Evolutionary conservation across 2,329 filamentous ascomycete species (phyloP).

Genomic region (Decorospora gaudefroyi): DNA sequence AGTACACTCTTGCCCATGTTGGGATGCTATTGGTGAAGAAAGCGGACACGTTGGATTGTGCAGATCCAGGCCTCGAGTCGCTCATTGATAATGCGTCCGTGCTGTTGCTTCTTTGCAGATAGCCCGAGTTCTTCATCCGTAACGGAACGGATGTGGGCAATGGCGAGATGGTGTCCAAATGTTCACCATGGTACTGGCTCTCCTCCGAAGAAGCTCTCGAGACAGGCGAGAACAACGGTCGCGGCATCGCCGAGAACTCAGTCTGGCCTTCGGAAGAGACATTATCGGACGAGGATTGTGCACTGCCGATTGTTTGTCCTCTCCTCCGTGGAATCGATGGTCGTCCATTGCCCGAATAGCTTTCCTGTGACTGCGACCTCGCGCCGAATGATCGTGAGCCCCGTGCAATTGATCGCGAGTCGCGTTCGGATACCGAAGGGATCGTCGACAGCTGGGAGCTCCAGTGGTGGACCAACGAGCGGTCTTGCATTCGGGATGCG

Average conservation of each 20-base stretch:
- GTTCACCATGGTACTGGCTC: slow-evolving; percentile 43
- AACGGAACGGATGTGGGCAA: slow-evolving; percentile 46
- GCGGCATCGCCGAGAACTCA: slow-evolving; percentile 42
- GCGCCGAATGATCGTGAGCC: slow-evolving; percentile 40
- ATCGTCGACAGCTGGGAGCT: slow-evolving; percentile 50
- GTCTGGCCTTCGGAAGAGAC: slow-evolving; percentile 33
- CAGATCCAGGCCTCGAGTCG: slow-evolving; percentile 44
- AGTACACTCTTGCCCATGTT: slow-evolving; percentile 48
- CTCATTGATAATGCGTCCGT: slow-evolving; percentile 36
- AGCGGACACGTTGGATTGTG: slow-evolving; percentile 43
- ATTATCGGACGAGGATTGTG: slow-evolving; percentile 43
- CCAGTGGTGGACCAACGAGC: slow-evolving; percentile 45
- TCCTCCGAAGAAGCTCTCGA: slow-evolving; percentile 33
- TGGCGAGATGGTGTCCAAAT: slow-evolving; percentile 48
- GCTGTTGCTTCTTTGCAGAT: slow-evolving; percentile 40
- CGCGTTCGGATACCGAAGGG: slow-evolving; percentile 44
- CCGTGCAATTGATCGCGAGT: slow-evolving; percentile 42
- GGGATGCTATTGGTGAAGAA: slow-evolving; percentile 46
- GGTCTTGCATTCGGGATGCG: slow-evolving; percentile 48
- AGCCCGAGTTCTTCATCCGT: slow-evolving; percentile 47
- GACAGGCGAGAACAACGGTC: slow-evolving; percentile 43
- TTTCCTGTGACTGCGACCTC: slow-evolving; percentile 41
- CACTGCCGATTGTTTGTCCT: slow-evolving; percentile 42
- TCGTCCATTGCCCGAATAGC: slow-evolving; percentile 30
- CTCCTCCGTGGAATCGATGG: slow-evolving; percentile 33